These are phyloP conservation scores for Colletotrichum sansevieriae DNA, from an alignment of 2,329 filamentous ascomycete species.

Conservation along the genomic window DNA sequence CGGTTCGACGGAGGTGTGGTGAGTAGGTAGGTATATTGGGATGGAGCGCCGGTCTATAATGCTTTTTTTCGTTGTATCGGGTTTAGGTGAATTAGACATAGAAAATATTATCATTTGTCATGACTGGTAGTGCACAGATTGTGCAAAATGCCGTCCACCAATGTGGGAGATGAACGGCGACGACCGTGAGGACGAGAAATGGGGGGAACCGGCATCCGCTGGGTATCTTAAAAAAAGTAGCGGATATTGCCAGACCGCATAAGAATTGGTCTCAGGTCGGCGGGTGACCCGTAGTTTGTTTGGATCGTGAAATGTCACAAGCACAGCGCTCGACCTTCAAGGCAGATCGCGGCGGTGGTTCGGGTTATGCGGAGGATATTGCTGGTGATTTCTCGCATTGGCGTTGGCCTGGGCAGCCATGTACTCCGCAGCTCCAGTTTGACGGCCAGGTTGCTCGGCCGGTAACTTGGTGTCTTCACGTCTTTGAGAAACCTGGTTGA, in stretches of 20 bases:
- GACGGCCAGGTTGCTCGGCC: constrained; percentile 68
- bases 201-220: constrained; percentile 27
- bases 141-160: constrained; percentile 28
- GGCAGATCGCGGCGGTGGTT: constrained; percentile 55
- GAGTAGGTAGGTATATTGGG: constrained; percentile 19
- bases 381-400: constrained; percentile 55
- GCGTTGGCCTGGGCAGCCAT: constrained; percentile 58
- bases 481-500: constrained; percentile 45
- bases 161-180: constrained; percentile 21
- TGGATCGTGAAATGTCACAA: neutral
- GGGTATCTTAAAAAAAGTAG: constrained; percentile 42
- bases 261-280: constrained; percentile 33
- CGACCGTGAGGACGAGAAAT: constrained; percentile 31
- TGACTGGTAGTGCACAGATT: constrained; percentile 23
- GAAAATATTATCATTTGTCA: constrained; percentile 42
- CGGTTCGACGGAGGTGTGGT: constrained; percentile 24
- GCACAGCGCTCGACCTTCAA: constrained; percentile 43
- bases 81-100: constrained; percentile 37
- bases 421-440: constrained; percentile 66
- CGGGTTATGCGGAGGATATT: constrained; percentile 60
- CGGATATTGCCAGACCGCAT: constrained; percentile 30
- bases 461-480: constrained; percentile 72
- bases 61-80: constrained; percentile 38
- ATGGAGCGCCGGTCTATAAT: constrained; percentile 39
- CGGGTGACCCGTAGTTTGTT: neutral